phyloP scores from a whole-genome alignment of 495 filamentous ascomycete species.

The Aspergillus nidulans region DNA sequence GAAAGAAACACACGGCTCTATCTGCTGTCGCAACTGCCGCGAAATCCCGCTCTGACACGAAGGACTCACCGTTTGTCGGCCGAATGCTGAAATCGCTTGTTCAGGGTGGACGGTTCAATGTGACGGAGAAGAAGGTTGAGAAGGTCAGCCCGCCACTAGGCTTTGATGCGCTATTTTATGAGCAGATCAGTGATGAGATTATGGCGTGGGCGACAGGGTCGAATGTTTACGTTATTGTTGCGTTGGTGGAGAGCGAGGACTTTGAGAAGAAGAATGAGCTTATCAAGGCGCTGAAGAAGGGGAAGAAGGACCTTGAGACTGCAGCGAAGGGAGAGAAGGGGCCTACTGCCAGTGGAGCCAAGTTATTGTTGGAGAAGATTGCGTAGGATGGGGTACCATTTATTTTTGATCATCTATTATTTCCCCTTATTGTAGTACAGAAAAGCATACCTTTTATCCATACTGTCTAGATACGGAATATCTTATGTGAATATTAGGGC shows the following conservation, averaged over 20 bases:
- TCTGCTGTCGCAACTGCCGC: conserved; percentile 67
- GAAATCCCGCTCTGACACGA: conserved; percentile 54
- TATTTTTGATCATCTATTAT: conserved; percentile 2
- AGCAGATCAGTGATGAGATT: conserved; percentile 67
- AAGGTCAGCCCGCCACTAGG: conserved; percentile 69
- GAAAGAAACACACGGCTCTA: conserved; percentile 61
- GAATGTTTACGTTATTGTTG: conserved; percentile 77
- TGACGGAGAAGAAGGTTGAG: conserved; percentile 59
- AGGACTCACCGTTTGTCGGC: conserved; percentile 61
- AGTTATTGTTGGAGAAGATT: conserved; percentile 43
- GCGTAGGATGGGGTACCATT: too few species aligned
- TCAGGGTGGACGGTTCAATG: conserved; percentile 79
- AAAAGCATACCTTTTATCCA: neutral
- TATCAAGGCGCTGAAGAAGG: conserved; percentile 58
- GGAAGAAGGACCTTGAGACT: conserved; percentile 47
- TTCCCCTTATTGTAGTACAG: conserved; percentile 1
- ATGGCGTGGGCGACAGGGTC: conserved; percentile 82
- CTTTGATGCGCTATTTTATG: conserved; percentile 75
- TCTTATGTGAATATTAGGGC: too few species aligned
- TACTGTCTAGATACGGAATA: neutral
- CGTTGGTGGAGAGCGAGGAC: conserved; percentile 71
- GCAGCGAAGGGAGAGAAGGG: conserved; percentile 38
- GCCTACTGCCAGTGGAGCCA: conserved; percentile 39
- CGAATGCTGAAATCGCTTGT: conserved; percentile 87
- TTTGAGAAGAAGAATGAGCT: conserved; percentile 66